These are phyloP conservation scores for Mycosphaerella arachidis DNA, from an alignment of 2,329 filamentous ascomycete genomes.

Conservation along the genomic window DNA sequence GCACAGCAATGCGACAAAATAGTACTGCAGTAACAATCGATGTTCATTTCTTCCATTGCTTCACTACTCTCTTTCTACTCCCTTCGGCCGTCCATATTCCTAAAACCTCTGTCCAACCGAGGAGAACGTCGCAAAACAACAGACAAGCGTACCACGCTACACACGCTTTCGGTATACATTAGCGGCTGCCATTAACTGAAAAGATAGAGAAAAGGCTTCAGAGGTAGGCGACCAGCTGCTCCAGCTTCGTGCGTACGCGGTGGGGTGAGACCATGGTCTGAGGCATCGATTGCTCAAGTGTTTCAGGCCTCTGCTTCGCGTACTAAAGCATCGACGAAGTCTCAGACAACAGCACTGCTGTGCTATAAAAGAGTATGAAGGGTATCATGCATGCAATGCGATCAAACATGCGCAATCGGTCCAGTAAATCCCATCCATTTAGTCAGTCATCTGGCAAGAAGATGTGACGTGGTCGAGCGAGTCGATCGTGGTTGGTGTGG, in stretches of 20 bases:
- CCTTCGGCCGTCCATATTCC: background rate
- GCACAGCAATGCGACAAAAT: background rate
- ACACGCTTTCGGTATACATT: slow-evolving; percentile 14
- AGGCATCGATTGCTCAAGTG: background rate
- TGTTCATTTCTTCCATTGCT: background rate
- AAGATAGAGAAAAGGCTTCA: background rate
- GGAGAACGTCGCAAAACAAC: background rate
- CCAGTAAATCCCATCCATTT: slow-evolving; percentile 2
- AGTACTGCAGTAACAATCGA: background rate
- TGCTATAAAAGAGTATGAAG: slow-evolving; percentile 1
- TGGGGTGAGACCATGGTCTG: background rate
- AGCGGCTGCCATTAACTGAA: slow-evolving; percentile 12
- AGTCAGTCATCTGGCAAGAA: background rate
- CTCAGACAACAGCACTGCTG: background rate
- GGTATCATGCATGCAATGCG: slow-evolving; percentile 8
- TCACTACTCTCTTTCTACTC: slow-evolving; percentile 1
- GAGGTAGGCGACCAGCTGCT: slow-evolving; percentile 1
- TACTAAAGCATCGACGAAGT: background rate
- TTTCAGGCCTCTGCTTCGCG: background rate
- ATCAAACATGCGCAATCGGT: slow-evolving; percentile 1
- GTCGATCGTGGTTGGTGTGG: background rate
- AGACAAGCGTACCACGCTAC: background rate
- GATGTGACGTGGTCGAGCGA: background rate
- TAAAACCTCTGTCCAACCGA: background rate
- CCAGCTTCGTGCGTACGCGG: background rate